Evolutionary conservation across 2,329 filamentous ascomycete genomes (phyloP), one percentile per base, ranked within the genome.

Genomic region (Lecanicillium sp.): DNA sequence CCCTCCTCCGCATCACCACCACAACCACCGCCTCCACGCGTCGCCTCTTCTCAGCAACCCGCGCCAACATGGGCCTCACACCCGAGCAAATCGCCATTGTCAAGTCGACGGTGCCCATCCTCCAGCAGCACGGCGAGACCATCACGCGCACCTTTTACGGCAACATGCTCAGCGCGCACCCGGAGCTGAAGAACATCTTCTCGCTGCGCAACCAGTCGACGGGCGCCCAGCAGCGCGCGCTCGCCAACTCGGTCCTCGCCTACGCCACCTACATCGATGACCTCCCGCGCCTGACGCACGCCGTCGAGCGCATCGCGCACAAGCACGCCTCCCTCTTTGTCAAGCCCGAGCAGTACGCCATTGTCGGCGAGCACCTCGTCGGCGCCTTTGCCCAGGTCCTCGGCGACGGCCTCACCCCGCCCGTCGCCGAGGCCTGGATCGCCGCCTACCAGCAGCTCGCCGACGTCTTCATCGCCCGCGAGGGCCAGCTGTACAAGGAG

Each of bases 311-410:
- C 50, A 87, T 90, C 47, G 81, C 79, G 41, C 77, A 87, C 52
- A 88, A 87, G 63, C 84, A 89, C 53, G 81, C 72, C 17, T 82
- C 77, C 2, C 69, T 89, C n/a, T 77, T 75, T 53, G 74, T 89
- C 51, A 63, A 68, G 46, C 70, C 84, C 1, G 80, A 79, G 17
- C 79, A 87, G 38, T 89, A 89, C 55, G 61, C 68, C 37, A 72
- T 87, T 22, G 84, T 89, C 2, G 84, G 81, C 30, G 70, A 74
- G 46, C 71, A 79, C 55, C 69, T 89, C 2, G 66, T 89, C 14
- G 72, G 69, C 35, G 80, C 84, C 2, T 82, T 89, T 60, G 74
- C 71, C 11, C 57, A 72, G 25, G 77, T 88, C 0, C 70, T 89
- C 0, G 83, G 83, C 2, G 71, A 72, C 28, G 82, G 76, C 1